Evolutionary conservation across 2,329 filamentous ascomycete species (phyloP).

Genomic region (Nothopassalora personata): DNA sequence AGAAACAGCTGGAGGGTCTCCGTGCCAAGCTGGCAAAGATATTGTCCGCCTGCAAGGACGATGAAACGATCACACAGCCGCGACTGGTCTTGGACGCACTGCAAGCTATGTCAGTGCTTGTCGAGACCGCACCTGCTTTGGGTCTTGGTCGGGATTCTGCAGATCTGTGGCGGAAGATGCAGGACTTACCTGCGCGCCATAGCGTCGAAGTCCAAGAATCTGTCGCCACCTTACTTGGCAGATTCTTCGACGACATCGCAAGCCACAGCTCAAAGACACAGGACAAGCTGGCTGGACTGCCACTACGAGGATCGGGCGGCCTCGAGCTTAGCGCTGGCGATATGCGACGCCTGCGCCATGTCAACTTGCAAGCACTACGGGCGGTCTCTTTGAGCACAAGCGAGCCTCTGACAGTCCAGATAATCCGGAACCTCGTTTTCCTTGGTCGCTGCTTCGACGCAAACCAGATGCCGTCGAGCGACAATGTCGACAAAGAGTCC

Average conservation of each 20-base stretch:
- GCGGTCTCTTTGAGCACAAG: conserved; percentile 53
- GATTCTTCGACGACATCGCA: conserved; percentile 77
- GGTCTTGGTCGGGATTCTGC: conserved; percentile 57
- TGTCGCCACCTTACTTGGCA: conserved; percentile 66
- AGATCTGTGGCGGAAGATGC: conserved; percentile 66
- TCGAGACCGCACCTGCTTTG: conserved; percentile 58
- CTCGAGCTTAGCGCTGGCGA: conserved; percentile 61
- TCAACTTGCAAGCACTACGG: conserved; percentile 56
- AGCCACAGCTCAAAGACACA: conserved; percentile 50
- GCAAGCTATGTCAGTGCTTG: conserved; percentile 62
- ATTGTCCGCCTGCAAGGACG: conserved; percentile 45
- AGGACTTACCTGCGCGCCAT: conserved; percentile 64
- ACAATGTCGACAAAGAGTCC: conserved; percentile 37
- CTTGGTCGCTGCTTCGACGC: conserved; percentile 61
- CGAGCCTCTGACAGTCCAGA: conserved; percentile 71
- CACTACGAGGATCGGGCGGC: conserved; percentile 65
- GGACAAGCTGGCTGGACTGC: conserved; percentile 50
- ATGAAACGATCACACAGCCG: conserved; percentile 56
- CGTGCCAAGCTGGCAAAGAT: conserved; percentile 47
- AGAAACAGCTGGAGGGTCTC: conserved; percentile 63
- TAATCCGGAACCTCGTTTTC: conserved; percentile 76
- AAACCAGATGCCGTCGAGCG: conserved; percentile 49
- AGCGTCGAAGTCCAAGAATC: conserved; percentile 71
- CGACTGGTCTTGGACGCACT: conserved; percentile 71
- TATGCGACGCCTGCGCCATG: conserved; percentile 55